These are phyloP conservation scores for Cercospora berteroae DNA, from an alignment of 2,329 filamentous ascomycete species.

Conservation along the genomic window DNA sequence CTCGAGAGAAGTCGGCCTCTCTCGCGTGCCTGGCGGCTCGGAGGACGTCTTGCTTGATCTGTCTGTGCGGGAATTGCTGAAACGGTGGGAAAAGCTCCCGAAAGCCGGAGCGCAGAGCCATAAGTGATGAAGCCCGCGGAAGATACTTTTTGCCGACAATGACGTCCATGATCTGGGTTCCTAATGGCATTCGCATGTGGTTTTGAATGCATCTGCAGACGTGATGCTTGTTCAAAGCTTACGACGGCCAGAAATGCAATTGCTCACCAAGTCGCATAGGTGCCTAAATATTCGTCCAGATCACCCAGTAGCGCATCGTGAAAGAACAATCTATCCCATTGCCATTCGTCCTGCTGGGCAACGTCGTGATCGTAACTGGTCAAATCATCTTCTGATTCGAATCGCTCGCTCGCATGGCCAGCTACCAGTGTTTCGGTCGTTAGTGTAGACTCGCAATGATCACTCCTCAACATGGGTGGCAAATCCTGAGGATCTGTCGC, in stretches of 20 bases:
- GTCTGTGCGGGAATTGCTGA: neutral
- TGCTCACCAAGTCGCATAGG: neutral
- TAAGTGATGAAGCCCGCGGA: neutral
- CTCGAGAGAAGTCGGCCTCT: neutral
- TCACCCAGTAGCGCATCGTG: neutral
- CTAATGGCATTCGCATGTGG: too few relatives aligned
- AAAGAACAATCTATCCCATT: neutral
- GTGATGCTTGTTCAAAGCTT: neutral
- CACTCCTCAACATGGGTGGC: neutral
- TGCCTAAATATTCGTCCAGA: neutral
- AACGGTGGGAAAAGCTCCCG: neutral
- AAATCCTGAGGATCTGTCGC: neutral
- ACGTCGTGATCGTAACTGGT: neutral
- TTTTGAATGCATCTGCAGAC: neutral
- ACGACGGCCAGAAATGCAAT: neutral
- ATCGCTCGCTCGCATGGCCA: neutral
- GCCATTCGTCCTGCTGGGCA: neutral
- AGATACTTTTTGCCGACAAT: neutral
- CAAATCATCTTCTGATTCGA: neutral
- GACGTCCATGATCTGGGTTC: too few relatives aligned
- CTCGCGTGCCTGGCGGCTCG: neutral
- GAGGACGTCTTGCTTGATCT: neutral
- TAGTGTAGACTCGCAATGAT: neutral
- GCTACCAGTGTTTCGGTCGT: neutral
- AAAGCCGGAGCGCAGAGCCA: neutral